Percentiles rank a stretch among this genome's conserved stretches.
phyloP scores from a whole-genome alignment of 179 eudicot species.

The Patellifolia procumbens region DNA sequence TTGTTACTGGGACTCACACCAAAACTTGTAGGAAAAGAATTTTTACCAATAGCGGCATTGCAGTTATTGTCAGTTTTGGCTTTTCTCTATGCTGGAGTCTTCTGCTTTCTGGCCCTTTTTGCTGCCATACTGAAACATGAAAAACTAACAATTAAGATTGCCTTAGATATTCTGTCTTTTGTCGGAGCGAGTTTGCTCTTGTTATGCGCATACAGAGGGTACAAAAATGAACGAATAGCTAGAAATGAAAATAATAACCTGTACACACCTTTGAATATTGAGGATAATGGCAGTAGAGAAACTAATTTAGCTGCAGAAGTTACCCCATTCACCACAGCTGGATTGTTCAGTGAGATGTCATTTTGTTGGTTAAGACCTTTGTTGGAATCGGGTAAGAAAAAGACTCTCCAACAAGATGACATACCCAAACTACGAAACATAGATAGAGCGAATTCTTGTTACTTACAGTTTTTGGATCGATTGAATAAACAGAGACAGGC shows the following conservation, averaged over 20 bases:
- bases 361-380: constrained; percentile 46
- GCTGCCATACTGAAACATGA: constrained; percentile 33
- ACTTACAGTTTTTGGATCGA: constrained; percentile 29
- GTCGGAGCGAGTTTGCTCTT: constrained; percentile 38
- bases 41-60: constrained; percentile 35
- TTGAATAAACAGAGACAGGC: constrained; percentile 21
- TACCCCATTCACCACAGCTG: constrained; percentile 33
- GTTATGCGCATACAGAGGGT: too few relatives aligned
- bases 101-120: constrained; percentile 41
- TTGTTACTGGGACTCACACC: constrained; percentile 44
- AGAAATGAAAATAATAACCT: constrained; percentile 28
- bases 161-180: constrained; percentile 32
- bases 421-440: constrained; percentile 32
- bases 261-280: constrained; percentile 35
- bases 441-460: constrained; percentile 40
- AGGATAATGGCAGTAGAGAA: neutral
- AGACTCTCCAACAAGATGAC: constrained; percentile 38
- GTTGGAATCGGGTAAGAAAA: constrained; percentile 36
- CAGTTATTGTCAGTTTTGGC: constrained; percentile 47
- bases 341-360: constrained; percentile 34
- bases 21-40: constrained; percentile 42
- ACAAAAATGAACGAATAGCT: constrained; percentile 14
- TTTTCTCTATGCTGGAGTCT: constrained; percentile 47
- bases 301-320: constrained; percentile 10
- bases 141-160: constrained; percentile 26